A percentile compares a stretch with the other conserved stretches of the same genome.
phyloP scores from a whole-genome alignment of 441 rosid genomes.

The Bruguiera hainesii region DNA sequence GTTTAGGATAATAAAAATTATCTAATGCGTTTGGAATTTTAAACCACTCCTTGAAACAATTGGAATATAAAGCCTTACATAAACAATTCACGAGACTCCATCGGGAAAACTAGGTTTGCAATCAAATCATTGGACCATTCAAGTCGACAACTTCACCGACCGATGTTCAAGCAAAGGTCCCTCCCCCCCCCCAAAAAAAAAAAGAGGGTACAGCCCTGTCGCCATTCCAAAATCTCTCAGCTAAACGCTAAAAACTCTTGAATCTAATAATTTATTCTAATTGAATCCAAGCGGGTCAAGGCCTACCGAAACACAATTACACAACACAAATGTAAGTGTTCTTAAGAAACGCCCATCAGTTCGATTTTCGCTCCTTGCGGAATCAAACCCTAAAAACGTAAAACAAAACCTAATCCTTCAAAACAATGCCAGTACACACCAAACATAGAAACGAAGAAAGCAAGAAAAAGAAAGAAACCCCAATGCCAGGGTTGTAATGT shows the following conservation, averaged over 20 bases:
- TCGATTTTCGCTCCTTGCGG: neutral
- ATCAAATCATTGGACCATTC: neutral
- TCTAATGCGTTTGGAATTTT: neutral
- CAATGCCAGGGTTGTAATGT: neutral
- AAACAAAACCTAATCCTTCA: neutral
- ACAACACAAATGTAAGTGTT: neutral
- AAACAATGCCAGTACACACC: neutral
- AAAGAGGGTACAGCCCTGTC: neutral
- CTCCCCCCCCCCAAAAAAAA: too few species aligned
- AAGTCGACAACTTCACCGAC: too few species aligned
- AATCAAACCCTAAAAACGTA: neutral
- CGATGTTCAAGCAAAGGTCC: neutral
- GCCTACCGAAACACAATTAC: too few species aligned
- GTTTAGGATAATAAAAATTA: neutral
- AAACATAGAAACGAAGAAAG: neutral
- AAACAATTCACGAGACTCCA: neutral
- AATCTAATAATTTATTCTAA: too few species aligned
- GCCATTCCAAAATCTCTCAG: too few species aligned
- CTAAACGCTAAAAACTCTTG: too few species aligned
- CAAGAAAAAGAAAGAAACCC: neutral
- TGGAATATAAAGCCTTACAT: neutral
- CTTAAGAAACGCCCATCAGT: neutral
- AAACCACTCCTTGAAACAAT: neutral
- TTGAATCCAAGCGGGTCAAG: too few species aligned
- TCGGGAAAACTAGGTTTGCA: neutral